A percentile compares a stretch with the other conserved stretches of the same genome.
Conservation (phyloP, 2,329 filamentous ascomycete genomes). For the Thielaviopsis cerberus region DNA sequence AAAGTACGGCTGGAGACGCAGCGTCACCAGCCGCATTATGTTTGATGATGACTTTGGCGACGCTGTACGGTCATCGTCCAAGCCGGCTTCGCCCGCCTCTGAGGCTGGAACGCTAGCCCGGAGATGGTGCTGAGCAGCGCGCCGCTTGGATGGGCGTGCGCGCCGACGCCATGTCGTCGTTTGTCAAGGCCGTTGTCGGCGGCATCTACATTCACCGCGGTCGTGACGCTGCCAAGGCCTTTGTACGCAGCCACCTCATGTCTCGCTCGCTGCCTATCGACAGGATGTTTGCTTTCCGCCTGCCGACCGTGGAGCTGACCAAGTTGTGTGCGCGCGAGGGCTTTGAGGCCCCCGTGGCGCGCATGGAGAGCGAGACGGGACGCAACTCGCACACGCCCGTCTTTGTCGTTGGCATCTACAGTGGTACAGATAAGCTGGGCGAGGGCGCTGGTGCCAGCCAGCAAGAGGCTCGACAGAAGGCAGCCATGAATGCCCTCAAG, state of each 20-base stretch:
- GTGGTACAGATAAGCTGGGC: slow-evolving; percentile 74
- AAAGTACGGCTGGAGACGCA: slow-evolving; percentile 41
- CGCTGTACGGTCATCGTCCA: slow-evolving; percentile 18
- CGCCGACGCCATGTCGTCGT: slow-evolving; percentile 50
- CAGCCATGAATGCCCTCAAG: slow-evolving; percentile 72
- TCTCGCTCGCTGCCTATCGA: slow-evolving; percentile 59
- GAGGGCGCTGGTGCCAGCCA: slow-evolving; percentile 71
- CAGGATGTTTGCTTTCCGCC: slow-evolving; percentile 63
- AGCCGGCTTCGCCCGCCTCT: slow-evolving; percentile 11
- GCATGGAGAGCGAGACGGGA: slow-evolving; percentile 80
- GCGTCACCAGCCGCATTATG: slow-evolving; percentile 58
- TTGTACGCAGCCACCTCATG: slow-evolving; percentile 70
- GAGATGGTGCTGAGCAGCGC: slow-evolving; percentile 11
- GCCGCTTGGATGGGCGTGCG: slow-evolving; percentile 47
- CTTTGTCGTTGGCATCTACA: slow-evolving; percentile 86
- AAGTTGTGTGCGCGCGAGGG: slow-evolving; percentile 73
- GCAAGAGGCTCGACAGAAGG: slow-evolving; percentile 57
- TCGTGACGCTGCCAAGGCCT: slow-evolving; percentile 56
- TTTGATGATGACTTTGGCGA: slow-evolving; percentile 77
- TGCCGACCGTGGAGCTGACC: slow-evolving; percentile 67
- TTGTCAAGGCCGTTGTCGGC: slow-evolving; percentile 69
- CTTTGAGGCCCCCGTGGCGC: slow-evolving; percentile 72
- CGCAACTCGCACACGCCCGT: slow-evolving; percentile 70
- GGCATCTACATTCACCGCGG: slow-evolving; percentile 75
- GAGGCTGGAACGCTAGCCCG: slow-evolving; percentile 11